phyloP scores from a whole-genome alignment of 129 eudicot species.

The Chrysanthemum lavandulifolium region DNA sequence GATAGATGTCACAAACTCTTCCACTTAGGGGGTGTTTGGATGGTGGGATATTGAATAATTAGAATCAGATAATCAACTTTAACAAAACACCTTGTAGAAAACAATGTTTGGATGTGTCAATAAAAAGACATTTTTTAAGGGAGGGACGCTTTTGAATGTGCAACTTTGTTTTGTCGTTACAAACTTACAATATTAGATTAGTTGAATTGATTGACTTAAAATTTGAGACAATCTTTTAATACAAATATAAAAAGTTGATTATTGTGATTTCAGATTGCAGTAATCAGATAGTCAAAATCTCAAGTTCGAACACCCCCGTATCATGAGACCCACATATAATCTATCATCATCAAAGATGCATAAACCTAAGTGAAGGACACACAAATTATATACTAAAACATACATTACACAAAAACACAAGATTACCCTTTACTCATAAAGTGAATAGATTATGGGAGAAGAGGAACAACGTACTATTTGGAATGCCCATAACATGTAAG shows the following conservation, averaged over 20 bases:
- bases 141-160: too few relatives aligned
- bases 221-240: background rate
- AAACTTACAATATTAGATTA: too few relatives aligned
- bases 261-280: background rate
- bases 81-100: background rate
- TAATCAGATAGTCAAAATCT: background rate
- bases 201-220: too few relatives aligned
- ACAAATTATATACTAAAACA: background rate
- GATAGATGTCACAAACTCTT: background rate
- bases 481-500: constrained; percentile 93
- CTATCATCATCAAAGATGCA: background rate
- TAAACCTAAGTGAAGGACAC: background rate
- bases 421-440: background rate
- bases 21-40: background rate
- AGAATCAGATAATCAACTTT: background rate
- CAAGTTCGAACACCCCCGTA: background rate
- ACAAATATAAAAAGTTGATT: background rate
- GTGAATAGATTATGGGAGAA: constrained; percentile 15
- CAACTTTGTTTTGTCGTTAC: too few relatives aligned
- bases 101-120: background rate
- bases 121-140: too few relatives aligned
- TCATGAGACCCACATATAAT: background rate
- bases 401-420: background rate
- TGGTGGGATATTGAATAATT: background rate
- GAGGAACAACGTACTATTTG: constrained; percentile 47